These are phyloP conservation scores for Globisporangium acanthophoron DNA, from an alignment of 352 stramenopile species.

Conservation along the genomic window DNA sequence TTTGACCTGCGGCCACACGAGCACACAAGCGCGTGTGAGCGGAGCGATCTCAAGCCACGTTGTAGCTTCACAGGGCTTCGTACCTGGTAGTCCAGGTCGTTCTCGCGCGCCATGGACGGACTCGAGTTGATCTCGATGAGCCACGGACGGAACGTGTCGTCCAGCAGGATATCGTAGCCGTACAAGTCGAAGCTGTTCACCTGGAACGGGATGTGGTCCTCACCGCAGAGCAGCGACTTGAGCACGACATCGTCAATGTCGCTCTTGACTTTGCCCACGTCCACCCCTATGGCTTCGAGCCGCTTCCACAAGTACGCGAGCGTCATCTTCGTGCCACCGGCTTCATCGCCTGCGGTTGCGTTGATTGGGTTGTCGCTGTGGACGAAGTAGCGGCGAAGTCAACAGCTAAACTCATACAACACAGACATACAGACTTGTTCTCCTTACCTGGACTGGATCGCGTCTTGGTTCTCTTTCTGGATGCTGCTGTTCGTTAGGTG, in stretches of 20 bases:
- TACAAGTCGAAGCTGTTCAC: constrained; percentile 94
- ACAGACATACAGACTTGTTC: not conserved
- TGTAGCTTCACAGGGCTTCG: not conserved
- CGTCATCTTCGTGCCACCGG: constrained; percentile 78
- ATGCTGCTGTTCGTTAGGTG: constrained; percentile 95
- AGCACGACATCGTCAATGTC: constrained; percentile 77
- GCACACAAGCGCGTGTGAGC: not conserved
- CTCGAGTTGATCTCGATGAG: constrained; percentile 96
- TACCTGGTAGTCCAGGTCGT: constrained; percentile 69
- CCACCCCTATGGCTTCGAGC: constrained; percentile 55
- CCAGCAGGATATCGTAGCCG: constrained; percentile 94
- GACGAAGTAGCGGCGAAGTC: not conserved
- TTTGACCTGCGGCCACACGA: constrained; percentile 54
- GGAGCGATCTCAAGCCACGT: not conserved
- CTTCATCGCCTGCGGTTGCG: constrained; percentile 31
- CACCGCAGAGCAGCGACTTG: constrained; percentile 83
- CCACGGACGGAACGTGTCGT: constrained; percentile 87
- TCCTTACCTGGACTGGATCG: constrained; percentile 23
- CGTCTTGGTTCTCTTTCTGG: constrained; percentile 81
- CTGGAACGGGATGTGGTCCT: constrained; percentile 88
- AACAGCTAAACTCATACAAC: not conserved
- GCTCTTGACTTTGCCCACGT: constrained; percentile 60
- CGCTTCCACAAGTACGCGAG: constrained; percentile 71
- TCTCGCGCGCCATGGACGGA: constrained; percentile 88
- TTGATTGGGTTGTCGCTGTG: constrained; percentile 36